Base-by-base conservation (phyloP, 305 asterid genomes). In the Fraxinus xanthoxyloides region DNA sequence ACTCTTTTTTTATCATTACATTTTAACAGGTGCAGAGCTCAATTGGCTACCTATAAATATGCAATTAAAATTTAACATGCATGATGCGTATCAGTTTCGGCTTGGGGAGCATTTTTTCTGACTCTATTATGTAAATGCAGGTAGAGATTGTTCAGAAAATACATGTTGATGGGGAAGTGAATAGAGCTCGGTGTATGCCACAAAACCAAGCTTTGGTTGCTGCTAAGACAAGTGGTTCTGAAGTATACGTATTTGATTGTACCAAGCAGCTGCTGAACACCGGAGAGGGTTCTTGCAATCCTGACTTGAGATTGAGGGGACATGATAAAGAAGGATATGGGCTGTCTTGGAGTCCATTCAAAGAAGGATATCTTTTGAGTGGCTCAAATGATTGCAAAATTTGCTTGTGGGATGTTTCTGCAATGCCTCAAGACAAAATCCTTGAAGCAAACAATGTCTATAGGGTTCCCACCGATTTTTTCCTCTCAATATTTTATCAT, bases 251-350 rank as follows among this genome's bases (percentile, higher is more conserved):
- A 28, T 94, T 95, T 35, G 95, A 95, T 86, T 82, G 82, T 83
- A 28, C 81, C 36, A 92, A 90, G 84, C 91, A 92, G 79, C 89
- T 81, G 65, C 84, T 24, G 51, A 75, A 87, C 65, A 81, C 82
- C 15, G 83, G 86, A 75, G 82, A 76, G 24, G 82, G 84, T 77
- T 84, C 90, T 63, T 91, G 89, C 31, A 85, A 91, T 72, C 97
- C 97, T 32, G 97, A 94, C 82, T 83, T 93, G 91, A 90, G 87
- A 83, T 80, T 95, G 87, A 88, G 83, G 74, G 99, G 98, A 28
- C 99, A 94, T 80, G 91, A 92, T 5, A 91, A 92, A 79, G 99
- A 95, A 93, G 99, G 98, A 24, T 93, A 92, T 89, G 99, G 98
- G 40, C 81, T 95, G 84, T 95, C 98, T 2, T 95, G 98, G 98